Percentiles rank a stretch among this genome's conserved stretches.
Evolutionary conservation across 2,329 filamentous ascomycete species (phyloP).

Genomic region (Ceratocystiopsis brevicomis): DNA sequence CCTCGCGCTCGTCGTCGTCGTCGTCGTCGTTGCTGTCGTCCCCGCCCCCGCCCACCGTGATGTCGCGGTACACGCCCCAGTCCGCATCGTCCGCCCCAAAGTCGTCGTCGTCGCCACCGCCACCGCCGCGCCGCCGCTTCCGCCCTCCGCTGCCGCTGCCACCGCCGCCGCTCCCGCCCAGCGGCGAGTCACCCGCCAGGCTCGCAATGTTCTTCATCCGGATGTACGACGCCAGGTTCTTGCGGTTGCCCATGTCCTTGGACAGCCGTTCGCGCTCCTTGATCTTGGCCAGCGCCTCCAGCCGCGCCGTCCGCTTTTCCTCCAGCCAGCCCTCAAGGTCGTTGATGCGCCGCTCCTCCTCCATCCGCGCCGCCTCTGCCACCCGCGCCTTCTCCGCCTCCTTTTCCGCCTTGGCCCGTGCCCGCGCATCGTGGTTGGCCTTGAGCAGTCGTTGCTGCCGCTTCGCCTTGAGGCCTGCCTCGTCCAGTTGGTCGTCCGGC

Average conservation of each 20-base stretch:
- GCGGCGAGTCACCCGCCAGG: constrained; percentile 72
- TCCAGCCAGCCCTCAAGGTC: constrained; percentile 75
- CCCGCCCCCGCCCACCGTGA: constrained; percentile 48
- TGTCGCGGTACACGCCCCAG: constrained; percentile 90
- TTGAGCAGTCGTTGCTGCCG: constrained; percentile 84
- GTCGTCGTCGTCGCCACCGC: constrained; percentile 75
- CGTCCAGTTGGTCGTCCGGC: constrained; percentile 82
- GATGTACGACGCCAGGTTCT: constrained; percentile 87
- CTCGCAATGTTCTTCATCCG: constrained; percentile 98
- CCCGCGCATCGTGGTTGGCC: constrained; percentile 81
- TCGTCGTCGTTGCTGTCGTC: constrained; percentile 55
- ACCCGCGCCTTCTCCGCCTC: constrained; percentile 73
- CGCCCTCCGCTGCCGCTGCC: constrained; percentile 25
- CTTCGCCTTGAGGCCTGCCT: constrained; percentile 80
- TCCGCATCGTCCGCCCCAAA: constrained; percentile 96
- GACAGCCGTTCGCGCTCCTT: constrained; percentile 88
- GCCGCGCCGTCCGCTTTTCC: constrained; percentile 58
- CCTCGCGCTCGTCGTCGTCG: constrained; percentile 84
- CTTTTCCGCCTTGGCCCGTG: constrained; percentile 89
- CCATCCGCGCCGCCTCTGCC: constrained; percentile 66
- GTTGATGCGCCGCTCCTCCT: constrained; percentile 66
- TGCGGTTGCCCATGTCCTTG: constrained; percentile 87
- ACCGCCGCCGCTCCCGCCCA: constrained; percentile 10
- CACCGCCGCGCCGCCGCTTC: constrained; percentile 46
- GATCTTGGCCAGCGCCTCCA: constrained; percentile 57